These are phyloP conservation scores for Zygosaccharomyces siamensis DNA, from an alignment of 805 yeast genomes.

Conservation along the genomic window DNA sequence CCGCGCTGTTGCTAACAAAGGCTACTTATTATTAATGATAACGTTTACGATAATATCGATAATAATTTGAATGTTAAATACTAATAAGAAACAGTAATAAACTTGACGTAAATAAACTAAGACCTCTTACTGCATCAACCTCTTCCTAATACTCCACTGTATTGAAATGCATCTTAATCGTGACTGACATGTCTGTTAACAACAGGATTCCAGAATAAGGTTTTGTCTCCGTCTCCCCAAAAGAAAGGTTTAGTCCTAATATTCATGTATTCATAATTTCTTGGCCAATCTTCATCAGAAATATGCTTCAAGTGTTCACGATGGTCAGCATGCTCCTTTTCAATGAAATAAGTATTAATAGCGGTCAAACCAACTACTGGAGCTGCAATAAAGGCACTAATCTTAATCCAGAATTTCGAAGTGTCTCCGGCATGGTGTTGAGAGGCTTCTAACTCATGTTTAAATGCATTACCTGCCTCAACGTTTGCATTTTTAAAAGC, in stretches of 20 bases:
- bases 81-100: neutral
- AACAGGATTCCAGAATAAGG: conserved; percentile 92
- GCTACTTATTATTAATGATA: too few species aligned
- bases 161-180: conserved; percentile 11
- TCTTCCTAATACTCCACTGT: neutral
- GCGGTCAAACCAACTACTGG: conserved; percentile 79
- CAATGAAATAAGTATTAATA: conserved; percentile 74
- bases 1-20: neutral
- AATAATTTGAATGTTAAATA: neutral
- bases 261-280: conserved; percentile 86
- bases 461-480: conserved; percentile 69
- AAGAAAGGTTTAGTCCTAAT: conserved; percentile 81
- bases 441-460: conserved; percentile 55
- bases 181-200: conserved; percentile 77
- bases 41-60: too few species aligned
- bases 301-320: conserved; percentile 65
- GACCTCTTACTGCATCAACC: neutral
- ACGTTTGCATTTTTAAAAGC: conserved; percentile 43
- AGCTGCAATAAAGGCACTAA: conserved; percentile 71
- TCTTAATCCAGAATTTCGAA: conserved; percentile 77
- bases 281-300: conserved; percentile 90
- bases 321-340: conserved; percentile 86
- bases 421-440: conserved; percentile 76
- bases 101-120: neutral
- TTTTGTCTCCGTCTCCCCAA: conserved; percentile 99